These are phyloP conservation scores for Podila clonocystis DNA, from an alignment of 192 early-diverging fungal species.

Conservation along the genomic window DNA sequence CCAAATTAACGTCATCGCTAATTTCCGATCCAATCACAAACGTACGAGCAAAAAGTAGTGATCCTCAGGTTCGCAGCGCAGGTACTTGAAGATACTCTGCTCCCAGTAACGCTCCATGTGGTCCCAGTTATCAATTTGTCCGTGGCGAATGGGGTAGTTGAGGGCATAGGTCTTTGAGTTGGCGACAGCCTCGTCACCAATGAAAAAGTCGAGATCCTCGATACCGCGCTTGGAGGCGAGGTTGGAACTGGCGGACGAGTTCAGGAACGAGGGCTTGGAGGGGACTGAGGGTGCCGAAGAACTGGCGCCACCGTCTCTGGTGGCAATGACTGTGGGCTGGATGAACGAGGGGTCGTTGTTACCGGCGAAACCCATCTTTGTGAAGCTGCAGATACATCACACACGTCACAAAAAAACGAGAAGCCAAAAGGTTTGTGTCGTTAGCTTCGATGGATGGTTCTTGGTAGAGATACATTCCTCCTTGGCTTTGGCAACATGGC, in stretches of 20 bases:
- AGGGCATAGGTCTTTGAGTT: conserved; percentile 92
- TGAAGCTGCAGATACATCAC: conserved; percentile 67
- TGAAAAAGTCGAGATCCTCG: conserved; percentile 97
- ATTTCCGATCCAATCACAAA: neutral
- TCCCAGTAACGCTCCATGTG: conserved; percentile 99
- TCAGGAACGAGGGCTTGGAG: conserved; percentile 63
- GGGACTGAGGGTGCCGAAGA: conserved; percentile 61
- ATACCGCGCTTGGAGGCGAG: conserved; percentile 95
- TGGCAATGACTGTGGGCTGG: conserved; percentile 94
- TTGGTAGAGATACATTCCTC: neutral
- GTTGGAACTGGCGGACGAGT: conserved; percentile 63
- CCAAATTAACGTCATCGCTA: no score
- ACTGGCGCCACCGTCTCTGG: conserved; percentile 63
- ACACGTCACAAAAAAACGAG: conserved; percentile 10
- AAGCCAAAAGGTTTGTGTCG: neutral
- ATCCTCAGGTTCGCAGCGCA: conserved; percentile 99
- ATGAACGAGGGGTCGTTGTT: conserved; percentile 98
- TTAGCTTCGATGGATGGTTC: neutral
- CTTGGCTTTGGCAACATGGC: neutral
- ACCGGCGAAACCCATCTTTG: conserved; percentile 98
- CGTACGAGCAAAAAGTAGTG: conserved; percentile 92
- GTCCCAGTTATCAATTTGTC: conserved; percentile 99
- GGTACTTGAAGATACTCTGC: conserved; percentile 97
- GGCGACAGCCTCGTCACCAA: conserved; percentile 93
- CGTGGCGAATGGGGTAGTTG: conserved; percentile 95